phyloP scores from a whole-genome alignment of 2,329 filamentous ascomycete genomes.

The Talaromyces sp. region DNA sequence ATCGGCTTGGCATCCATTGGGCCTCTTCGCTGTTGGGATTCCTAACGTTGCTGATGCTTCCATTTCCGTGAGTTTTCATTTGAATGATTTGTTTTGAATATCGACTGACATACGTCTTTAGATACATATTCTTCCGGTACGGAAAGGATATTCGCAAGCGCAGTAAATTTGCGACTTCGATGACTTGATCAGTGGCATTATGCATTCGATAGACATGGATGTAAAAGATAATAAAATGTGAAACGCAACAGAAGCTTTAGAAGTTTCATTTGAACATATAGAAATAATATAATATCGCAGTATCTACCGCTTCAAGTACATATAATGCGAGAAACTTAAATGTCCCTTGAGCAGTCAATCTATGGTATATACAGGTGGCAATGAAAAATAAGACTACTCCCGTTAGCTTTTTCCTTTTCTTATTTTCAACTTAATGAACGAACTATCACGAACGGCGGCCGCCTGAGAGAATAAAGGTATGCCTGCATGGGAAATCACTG shows the following conservation, averaged over 20 bases:
- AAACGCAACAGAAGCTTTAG: too few relatives aligned
- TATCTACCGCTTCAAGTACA: too few relatives aligned
- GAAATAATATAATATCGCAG: not conserved
- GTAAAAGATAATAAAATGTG: not conserved
- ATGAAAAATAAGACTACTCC: not conserved
- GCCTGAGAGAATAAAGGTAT: too few relatives aligned
- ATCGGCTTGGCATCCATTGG: conserved; percentile 44
- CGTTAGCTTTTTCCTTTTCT: too few relatives aligned
- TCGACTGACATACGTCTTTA: conserved; percentile 15
- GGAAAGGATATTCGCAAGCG: conserved; percentile 38
- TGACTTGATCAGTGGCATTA: conserved; percentile 4
- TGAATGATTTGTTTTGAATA: not conserved
- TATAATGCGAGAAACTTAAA: not conserved
- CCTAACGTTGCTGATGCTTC: conserved; percentile 40
- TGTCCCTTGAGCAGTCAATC: not conserved
- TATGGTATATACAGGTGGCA: not conserved
- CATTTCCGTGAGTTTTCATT: conserved; percentile 36
- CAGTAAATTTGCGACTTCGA: conserved; percentile 34
- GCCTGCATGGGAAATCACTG: too few relatives aligned
- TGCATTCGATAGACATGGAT: not conserved
- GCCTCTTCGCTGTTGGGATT: conserved; percentile 42
- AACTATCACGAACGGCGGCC: too few relatives aligned
- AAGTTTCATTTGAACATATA: not conserved
- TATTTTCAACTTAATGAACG: too few relatives aligned
- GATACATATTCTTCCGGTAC: conserved; percentile 42